Evolutionary conservation across 495 filamentous ascomycete genomes (phyloP), one percentile per base, ranked within the genome.

Genomic region (Tuber umbilicatum): DNA sequence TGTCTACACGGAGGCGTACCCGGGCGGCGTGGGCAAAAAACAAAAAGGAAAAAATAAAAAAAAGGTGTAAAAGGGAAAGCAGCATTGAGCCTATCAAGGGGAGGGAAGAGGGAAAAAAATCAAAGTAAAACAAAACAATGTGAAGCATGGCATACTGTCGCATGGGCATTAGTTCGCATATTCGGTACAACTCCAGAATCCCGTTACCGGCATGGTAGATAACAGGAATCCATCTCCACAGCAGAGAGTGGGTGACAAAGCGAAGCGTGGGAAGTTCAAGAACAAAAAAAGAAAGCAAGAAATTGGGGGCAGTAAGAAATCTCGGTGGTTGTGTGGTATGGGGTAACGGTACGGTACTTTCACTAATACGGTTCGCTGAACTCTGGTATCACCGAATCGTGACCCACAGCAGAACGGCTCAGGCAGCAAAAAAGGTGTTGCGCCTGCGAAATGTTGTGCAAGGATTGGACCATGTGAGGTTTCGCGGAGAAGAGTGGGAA

Each of bases 401-500:
- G 50, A 60, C 50, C 50, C 50, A 60, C 50, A 60, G 27, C 50
- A 14, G 50, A 31, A 60, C 50, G n/a, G 50, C 50, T 31, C 50
- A 60, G 50, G 50, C 50, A 60, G 50, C 31, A 60, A 60, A 27
- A 31, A 60, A 4, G n/a, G 4, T 31, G 31, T 31, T n/a, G n/a
- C 50, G 50, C 50, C 50, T 60, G 50, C n/a, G 2, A 7, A 31
- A 60, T n/a, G n/a, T n/a, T 60, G 50, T 31, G 50, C 50, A 31
- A 31, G 50, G 50, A 60, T 60, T 60, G 50, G 50, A 16, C 50
- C 50, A 60, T 60, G 50, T 60, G 50, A 60, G 27, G 50, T 60
- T 60, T 60, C 50, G 50, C n/a, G 50, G n/a, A 60, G 50, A n/a
- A 60, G 50, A 27, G 50, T 27, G 50, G n/a, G 50, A 60, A 60